Base-by-base conservation (phyloP, 768 basidiomycete genomes). In the Obba rivulosa region DNA sequence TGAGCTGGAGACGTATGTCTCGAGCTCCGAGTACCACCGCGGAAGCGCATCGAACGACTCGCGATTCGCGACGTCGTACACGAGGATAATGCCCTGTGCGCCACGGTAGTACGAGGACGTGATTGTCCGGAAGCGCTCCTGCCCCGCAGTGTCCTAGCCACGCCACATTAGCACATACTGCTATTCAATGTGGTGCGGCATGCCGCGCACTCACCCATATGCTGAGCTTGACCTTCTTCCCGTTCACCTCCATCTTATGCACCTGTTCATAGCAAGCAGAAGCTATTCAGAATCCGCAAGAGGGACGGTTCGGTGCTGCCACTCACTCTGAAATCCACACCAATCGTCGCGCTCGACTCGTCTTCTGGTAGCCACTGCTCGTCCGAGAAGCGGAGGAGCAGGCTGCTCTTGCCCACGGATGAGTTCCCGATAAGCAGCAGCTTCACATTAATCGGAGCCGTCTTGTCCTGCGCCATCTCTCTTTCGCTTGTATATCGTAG, bases 171-270 rank as follows among this genome's bases (percentile, higher is more conserved):
- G n/a, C n/a, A n/a, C n/a, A n/a, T n/a, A n/a, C n/a, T 13, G n/a
- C n/a, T n/a, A n/a, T n/a, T n/a, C n/a, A n/a, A n/a, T n/a, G n/a
- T n/a, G n/a, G n/a, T n/a, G n/a, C n/a, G n/a, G n/a, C n/a, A n/a
- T n/a, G n/a, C n/a, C n/a, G n/a, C n/a, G n/a, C n/a, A 16, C 85
- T 52, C 57, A 95, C 94, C 96, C 96, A 99, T 66, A 98, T 95
- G 48, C 88, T 92, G 16, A 99, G 72, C 69, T 97, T 98, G 56
- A 91, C 87, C 60, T 79, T 88, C 74, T 78, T 84, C 48, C 87
- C 83, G 45, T 82, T 81, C 42, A 90, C 75, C 20, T 86, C 82
- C 88, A 92, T 88, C 74, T 87, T 91, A 65, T 90, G 88, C 22
- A 91, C 85, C 88, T 87, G 48, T 17, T 14, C 24, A 10, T 10